Evolutionary conservation across 768 basidiomycete genomes (phyloP), one percentile per base, ranked within the genome.

Genomic region (Amanita pallidorosea): DNA sequence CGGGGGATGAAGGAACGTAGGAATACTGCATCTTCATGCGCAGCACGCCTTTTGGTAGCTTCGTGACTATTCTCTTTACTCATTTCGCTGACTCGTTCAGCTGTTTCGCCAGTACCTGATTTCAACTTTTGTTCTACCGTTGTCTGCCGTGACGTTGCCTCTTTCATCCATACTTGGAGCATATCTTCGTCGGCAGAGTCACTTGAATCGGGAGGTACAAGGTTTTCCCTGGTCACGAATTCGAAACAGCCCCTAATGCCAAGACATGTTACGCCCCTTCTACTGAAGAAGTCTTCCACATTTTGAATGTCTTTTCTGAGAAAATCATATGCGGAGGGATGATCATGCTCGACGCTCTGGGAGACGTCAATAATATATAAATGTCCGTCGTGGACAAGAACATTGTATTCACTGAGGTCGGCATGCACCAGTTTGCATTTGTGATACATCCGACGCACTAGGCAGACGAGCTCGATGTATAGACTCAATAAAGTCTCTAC

Each of bases 341-440:
- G 96, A 65, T 98, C 95, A 61, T 97, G 94, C 60, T 99, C 96
- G 33, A 99, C 94, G 55, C 91, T 94, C 63, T 99, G 96, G 1
- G 94, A 96, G 53, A 99, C 96, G 65, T 99, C 96, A 68, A 99
- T 98, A 58, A 98, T 85, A 66, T 80, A 92, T 15, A 96, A 75
- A 60, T 91, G 89, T 1, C 67, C 73, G 44, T 80, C 70, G 66
- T 91, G 87, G 60, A 81, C 95, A 61, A 99, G 76, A 58, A 99
- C 83, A 63, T 99, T 99, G 77, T 99, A 99, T 65, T 99, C 96
- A 49, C 89, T 93, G 47, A 99, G 76, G 73, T 99, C 96, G 45
- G 95, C 96, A 60, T 99, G 96, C 0, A 99, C 95, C 52, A 99
- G 81, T 52, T 81, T 85, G 77, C 96, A 98, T 37, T 74, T 74